These are phyloP conservation scores for Aristolochia contorta DNA, from an alignment of 164 flowering plant genomes.

Conservation along the genomic window DNA sequence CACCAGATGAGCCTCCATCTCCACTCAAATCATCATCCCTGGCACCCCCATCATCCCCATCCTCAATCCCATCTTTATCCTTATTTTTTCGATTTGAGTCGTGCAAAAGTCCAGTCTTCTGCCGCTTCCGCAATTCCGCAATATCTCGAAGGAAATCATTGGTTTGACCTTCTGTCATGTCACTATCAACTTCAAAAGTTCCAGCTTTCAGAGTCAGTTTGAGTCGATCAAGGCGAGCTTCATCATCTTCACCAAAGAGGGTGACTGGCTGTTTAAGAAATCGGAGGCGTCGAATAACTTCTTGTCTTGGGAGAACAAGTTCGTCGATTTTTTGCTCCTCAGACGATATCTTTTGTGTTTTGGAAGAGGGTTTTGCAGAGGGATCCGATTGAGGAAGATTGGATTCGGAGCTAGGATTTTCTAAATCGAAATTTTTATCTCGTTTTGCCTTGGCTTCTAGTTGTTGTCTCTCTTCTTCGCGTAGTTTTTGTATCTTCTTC, in stretches of 20 bases:
- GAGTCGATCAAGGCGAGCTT: conserved; percentile 65
- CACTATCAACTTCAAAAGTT: conserved; percentile 78
- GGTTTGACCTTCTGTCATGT: conserved; percentile 97
- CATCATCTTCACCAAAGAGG: conserved; percentile 89
- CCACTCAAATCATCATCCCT: conserved; percentile 62
- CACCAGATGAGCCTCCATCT: conserved; percentile 61
- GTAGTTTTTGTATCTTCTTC: conserved; percentile 42
- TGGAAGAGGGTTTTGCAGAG: conserved; percentile 18
- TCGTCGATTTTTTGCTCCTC: conserved; percentile 78
- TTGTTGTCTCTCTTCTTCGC: conserved; percentile 71
- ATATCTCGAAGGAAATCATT: conserved; percentile 91
- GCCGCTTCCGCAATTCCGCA: conserved; percentile 80
- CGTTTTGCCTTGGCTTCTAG: conserved; percentile 57
- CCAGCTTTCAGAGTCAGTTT: conserved; percentile 71
- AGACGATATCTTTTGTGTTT: conserved; percentile 21
- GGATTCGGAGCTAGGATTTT: conserved; percentile 29
- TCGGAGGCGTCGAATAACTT: conserved; percentile 82
- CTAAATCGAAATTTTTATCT: conserved; percentile 12
- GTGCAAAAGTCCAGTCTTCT: conserved; percentile 72
- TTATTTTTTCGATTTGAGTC: conserved; percentile 58
- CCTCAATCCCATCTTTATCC: conserved; percentile 31
- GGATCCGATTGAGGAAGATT: conserved; percentile 13
- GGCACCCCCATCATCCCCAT: conserved; percentile 29
- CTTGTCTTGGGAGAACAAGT: conserved; percentile 65
- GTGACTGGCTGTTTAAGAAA: conserved; percentile 89